Base-by-base conservation (phyloP, 169 alveolate genomes). In the Cyclospora cayetanensis region DNA sequence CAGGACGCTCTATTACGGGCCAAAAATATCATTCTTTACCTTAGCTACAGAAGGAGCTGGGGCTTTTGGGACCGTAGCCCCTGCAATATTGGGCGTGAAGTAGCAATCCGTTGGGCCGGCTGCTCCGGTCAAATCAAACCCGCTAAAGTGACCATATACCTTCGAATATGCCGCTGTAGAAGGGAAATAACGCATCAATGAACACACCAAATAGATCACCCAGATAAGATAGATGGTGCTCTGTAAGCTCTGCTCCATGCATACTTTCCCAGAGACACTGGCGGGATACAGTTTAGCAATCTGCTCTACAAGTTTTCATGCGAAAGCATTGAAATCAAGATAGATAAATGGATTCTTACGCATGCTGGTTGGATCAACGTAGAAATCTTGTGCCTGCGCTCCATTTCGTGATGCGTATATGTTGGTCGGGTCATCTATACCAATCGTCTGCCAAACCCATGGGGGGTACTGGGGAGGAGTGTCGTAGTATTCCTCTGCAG, bases 391-490 rank as follows among this genome's bases (percentile, higher is more conserved):
- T n/a, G n/a, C n/a, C 4, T 72, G 63, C 34, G 27, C 35, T 20
- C 55, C 25, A 37, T 52, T 34, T n/a, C 41, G 60, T 31, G 84
- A 31, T 39, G 55, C 84, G 41, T 72, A 72, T 3, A 72, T 25
- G 37, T 39, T 72, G 7, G 41, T 52, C 25, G 84, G 84, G 18
- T 72, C 84, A 39, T 72, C 34, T 20, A 72, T 72, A 1, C 84
- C 84, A 37, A 72, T 72, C 25, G 50, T 55, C n/a, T 72, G 50
- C 84, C 84, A 72, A 37, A 72, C 84, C 84, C 84, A 72, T 72
- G 84, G 20, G 11, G 84, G 84, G 55, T 72, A 72, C 41, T 72
- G 84, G n/a, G 84, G 84, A 72, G 84, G 84, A 34, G 84, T 34
- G 11, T 72, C 84, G 37, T 39, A 25, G 84, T 20, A 72, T 12